Conservation (phyloP, 1,284 basidiomycete genomes). For the Rhodotorula sp. region DNA sequence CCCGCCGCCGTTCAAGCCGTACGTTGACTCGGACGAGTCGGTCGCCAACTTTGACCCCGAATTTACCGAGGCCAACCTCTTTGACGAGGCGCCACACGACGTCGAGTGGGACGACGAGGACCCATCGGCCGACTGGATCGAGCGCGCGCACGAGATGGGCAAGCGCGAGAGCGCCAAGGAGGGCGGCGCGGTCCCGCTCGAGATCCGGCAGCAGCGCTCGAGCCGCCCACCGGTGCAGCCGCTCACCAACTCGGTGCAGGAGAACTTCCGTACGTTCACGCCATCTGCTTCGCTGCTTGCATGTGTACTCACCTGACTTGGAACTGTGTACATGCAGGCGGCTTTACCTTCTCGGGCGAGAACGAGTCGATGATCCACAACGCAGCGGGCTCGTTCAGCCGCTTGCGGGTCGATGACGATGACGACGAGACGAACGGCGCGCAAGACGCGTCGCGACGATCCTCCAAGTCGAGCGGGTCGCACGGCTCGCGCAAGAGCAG, state of each 20-base stretch:
- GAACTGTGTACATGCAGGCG: conserved; percentile 16
- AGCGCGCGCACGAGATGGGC: conserved; percentile 42
- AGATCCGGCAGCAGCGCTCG: conserved; percentile 48
- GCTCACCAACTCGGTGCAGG: conserved; percentile 84
- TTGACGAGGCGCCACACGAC: conserved; percentile 60
- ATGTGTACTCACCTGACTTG: conserved; percentile 49
- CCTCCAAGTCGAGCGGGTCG: background rate
- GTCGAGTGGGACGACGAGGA: conserved; percentile 58
- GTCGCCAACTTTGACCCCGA: conserved; percentile 98
- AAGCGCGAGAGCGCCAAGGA: conserved; percentile 18
- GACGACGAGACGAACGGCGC: background rate
- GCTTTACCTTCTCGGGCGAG: conserved; percentile 46
- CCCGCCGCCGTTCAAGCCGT: conserved; percentile 96
- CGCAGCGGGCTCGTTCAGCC: conserved; percentile 22
- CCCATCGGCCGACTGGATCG: conserved; percentile 41
- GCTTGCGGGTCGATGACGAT: conserved; percentile 17
- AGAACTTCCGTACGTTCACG: conserved; percentile 82
- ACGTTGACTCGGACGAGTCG: conserved; percentile 96
- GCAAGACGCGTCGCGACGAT: conserved; percentile 2
- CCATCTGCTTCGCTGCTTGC: conserved; percentile 16
- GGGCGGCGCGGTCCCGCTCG: conserved; percentile 24
- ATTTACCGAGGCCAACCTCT: conserved; percentile 85
- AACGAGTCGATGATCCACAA: conserved; percentile 41
- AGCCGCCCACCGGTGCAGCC: conserved; percentile 58
- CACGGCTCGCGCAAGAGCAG: background rate